Evolutionary conservation across 1,139 yeast species (phyloP), one percentile per base, ranked within the genome.

Genomic region (Hemisphaericaspora xylofermentans): DNA sequence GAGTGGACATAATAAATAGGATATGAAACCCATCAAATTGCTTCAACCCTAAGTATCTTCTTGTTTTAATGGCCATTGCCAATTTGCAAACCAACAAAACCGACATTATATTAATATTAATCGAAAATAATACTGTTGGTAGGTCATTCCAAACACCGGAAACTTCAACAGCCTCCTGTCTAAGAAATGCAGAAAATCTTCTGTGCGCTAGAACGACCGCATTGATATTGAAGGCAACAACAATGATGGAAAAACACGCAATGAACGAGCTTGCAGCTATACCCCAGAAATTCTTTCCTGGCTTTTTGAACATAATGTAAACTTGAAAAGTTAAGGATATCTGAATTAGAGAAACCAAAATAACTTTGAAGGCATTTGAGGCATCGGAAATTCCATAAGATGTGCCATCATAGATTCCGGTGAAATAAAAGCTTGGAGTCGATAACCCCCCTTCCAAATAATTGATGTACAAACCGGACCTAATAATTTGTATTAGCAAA

Each of bases 21-120:
- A 89, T 80, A 59, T 88, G 96, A 58, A 87, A 78, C 27, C 86
- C 80, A 48, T 84, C 91, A 56, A 91, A 88, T 56, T 88, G 95
- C 51, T 74, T 80, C 43, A 88, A 66, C 0, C 98, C 98, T 42
- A 89, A 63, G 48, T 68, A 76, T 43, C 89, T 72, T 58, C 98
- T 78, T 2, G 86, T 75, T 46, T 80, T 72, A 25, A 88, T 76
- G 1, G 96, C 95, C 41, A 76, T 47, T 12, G 73, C 58, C 40
- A 93, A 70, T 58, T 91, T 93, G 12, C 68, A 55, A 3, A 81
- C 60, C 34, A 91, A 68, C 25, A 87, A 63, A 1, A 78, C 45
- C 31, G 87, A 78, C 67, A 81, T 80, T 21, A 84, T 57, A 47
- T 79, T 74, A 15, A 89, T 76, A 0, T 95, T 82, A 0, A 78